Evolutionary conservation across 805 yeast genomes (phyloP).

Genomic region (Tetrapisispora phaffii): DNA sequence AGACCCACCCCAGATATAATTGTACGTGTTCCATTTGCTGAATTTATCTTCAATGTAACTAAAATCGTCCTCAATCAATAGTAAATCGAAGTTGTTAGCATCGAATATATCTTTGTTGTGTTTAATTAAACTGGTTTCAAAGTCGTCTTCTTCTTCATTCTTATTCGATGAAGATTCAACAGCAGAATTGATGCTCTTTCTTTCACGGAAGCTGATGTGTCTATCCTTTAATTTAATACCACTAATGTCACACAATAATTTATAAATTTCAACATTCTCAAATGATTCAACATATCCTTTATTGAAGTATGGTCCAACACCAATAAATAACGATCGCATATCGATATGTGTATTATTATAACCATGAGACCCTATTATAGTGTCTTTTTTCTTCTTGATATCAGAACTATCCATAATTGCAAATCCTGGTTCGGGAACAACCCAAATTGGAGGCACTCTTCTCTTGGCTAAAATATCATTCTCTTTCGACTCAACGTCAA

Average conservation of each 20-base stretch:
- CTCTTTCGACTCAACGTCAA: slow-evolving; percentile 28
- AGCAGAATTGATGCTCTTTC: slow-evolving; percentile 5
- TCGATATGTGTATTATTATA: slow-evolving; percentile 66
- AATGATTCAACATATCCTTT: slow-evolving; percentile 43
- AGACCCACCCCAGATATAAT: slow-evolving; percentile 18
- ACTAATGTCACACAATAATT: slow-evolving; percentile 60
- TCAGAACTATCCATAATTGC: slow-evolving; percentile 52
- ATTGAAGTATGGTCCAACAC: slow-evolving; percentile 67
- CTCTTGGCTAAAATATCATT: slow-evolving; percentile 25
- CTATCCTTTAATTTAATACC: slow-evolving; percentile 39
- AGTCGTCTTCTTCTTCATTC: not conserved
- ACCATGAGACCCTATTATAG: slow-evolving; percentile 65
- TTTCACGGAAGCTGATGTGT: slow-evolving; percentile 38
- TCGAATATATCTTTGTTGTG: not conserved
- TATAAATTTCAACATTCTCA: slow-evolving; percentile 62
- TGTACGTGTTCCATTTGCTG: slow-evolving; percentile 13
- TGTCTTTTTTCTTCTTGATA: slow-evolving; percentile 28
- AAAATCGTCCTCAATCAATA: slow-evolving; percentile 43
- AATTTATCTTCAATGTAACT: slow-evolving; percentile 14
- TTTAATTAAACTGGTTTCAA: slow-evolving; percentile 1
- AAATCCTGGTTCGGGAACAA: slow-evolving; percentile 77
- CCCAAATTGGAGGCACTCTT: slow-evolving; percentile 78
- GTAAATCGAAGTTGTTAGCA: slow-evolving; percentile 15
- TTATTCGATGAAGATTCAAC: not conserved
- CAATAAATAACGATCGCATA: slow-evolving; percentile 78